A percentile compares a stretch with the other conserved stretches of the same genome.
phyloP scores from a whole-genome alignment of 352 stramenopile species.

The Hyaloperonospora arabidopsidis region DNA sequence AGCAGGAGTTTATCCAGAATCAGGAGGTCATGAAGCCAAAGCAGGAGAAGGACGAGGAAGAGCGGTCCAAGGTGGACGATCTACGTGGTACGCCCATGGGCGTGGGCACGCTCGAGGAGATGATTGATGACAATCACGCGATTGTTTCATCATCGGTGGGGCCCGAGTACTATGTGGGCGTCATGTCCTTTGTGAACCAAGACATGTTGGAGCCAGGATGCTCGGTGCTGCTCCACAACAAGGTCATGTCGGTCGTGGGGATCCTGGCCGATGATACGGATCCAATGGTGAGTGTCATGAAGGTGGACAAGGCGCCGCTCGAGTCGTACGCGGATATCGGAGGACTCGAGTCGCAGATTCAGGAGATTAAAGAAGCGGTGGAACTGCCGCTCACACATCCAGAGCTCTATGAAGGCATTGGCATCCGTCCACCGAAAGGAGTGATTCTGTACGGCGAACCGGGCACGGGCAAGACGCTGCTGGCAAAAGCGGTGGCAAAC shows the following conservation, averaged over 20 bases:
- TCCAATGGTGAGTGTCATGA: conserved; percentile 99
- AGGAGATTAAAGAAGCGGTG: conserved; percentile 92
- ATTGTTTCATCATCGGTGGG: conserved; percentile 98
- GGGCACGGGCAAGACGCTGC: conserved; percentile 99
- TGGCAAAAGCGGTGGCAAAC: conserved; percentile 99
- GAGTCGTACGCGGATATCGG: conserved; percentile 99
- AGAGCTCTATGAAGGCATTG: conserved; percentile 99
- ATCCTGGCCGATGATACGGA: conserved; percentile 98
- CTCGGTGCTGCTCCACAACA: conserved; percentile 99
- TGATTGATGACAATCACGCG: conserved; percentile 99
- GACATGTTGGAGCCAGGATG: conserved; percentile 98
- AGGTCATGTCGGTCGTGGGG: conserved; percentile 98
- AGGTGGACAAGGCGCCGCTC: conserved; percentile 98
- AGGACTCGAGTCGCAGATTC: conserved; percentile 97
- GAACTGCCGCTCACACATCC: conserved; percentile 98
- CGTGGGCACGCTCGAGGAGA: conserved; percentile 98
- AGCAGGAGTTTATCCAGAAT: conserved; percentile 99
- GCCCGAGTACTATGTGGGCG: conserved; percentile 99
- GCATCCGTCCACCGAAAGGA: conserved; percentile 97
- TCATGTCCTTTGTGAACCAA: conserved; percentile 99
- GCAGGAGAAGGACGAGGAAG: conserved; percentile 98
- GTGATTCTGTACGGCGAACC: conserved; percentile 99
- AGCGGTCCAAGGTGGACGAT: conserved; percentile 98
- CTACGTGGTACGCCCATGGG: conserved; percentile 96
- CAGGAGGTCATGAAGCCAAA: conserved; percentile 99